phyloP scores from a whole-genome alignment of 2,329 filamentous ascomycete species.

The Ampelomyces quisqualis region DNA sequence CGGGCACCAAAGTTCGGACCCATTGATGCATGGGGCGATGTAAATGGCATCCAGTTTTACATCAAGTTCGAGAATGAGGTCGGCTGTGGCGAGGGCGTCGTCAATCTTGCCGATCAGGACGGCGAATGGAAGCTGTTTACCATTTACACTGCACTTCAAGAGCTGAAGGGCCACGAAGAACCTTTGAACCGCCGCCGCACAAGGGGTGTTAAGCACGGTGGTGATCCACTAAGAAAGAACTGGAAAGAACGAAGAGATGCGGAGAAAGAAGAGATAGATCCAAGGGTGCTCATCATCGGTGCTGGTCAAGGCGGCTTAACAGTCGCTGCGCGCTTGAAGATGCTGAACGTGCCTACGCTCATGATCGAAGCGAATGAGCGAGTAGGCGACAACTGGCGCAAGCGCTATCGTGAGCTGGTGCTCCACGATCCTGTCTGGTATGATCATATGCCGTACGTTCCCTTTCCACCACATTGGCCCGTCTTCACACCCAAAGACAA shows the following conservation, averaged over 20 bases:
- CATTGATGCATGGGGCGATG: slow-evolving; percentile 33
- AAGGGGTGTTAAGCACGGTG: slow-evolving; percentile 34
- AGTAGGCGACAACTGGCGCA: slow-evolving; percentile 51
- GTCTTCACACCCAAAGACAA: slow-evolving; percentile 39
- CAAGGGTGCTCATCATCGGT: slow-evolving; percentile 38
- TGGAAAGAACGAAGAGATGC: slow-evolving; percentile 36
- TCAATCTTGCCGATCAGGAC: slow-evolving; percentile 37
- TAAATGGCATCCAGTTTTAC: slow-evolving; percentile 31
- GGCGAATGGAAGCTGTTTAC: slow-evolving; percentile 46
- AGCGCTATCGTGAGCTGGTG: slow-evolving; percentile 50
- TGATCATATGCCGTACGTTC: slow-evolving; percentile 43
- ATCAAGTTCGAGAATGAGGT: slow-evolving; percentile 33
- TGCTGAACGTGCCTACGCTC: slow-evolving; percentile 47
- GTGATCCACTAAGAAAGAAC: slow-evolving; percentile 31
- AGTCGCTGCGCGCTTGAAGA: slow-evolving; percentile 47
- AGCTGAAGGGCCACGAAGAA: slow-evolving; percentile 42
- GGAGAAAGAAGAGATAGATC: slow-evolving; percentile 28
- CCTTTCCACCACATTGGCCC: slow-evolving; percentile 37
- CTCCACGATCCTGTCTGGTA: slow-evolving; percentile 46
- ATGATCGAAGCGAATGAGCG: slow-evolving; percentile 48
- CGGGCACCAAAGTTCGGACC: slow-evolving; percentile 28
- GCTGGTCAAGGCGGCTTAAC: slow-evolving; percentile 50
- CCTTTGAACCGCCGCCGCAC: slow-evolving; percentile 24
- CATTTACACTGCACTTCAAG: slow-evolving; percentile 40
- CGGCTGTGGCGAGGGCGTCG: slow-evolving; percentile 37